These are phyloP conservation scores for Ajuga reptans DNA, from an alignment of 305 asterid genomes.

Conservation along the genomic window DNA sequence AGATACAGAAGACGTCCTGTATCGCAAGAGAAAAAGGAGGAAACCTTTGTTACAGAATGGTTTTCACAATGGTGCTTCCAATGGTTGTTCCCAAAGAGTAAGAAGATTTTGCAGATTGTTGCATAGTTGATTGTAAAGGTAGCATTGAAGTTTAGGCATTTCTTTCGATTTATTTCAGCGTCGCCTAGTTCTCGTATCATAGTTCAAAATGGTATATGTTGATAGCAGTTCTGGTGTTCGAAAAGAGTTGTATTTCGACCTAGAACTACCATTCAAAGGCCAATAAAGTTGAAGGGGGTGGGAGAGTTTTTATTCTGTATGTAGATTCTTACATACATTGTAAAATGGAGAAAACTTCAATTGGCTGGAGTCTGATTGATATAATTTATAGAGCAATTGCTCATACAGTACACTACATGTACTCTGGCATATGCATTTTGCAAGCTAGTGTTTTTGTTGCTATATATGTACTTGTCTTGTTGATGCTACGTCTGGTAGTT, in stretches of 20 bases:
- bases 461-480: too few species aligned
- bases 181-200: not conserved
- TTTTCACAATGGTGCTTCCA: slow-evolving; percentile 12
- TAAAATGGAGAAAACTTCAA: not conserved
- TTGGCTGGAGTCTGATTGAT: not conserved
- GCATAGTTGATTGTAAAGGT: slow-evolving; percentile 30
- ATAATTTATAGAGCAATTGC: not conserved
- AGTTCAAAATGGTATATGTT: not conserved
- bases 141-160: not conserved
- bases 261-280: not conserved
- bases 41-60: slow-evolving; percentile 25
- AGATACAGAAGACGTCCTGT: slow-evolving; percentile 69
- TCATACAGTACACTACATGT: not conserved
- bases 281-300: not conserved
- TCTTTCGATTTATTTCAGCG: not conserved
- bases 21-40: slow-evolving; percentile 39
- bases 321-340: not conserved
- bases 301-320: too few species aligned
- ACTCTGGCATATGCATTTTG: too few species aligned
- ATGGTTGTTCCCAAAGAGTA: slow-evolving; percentile 16
- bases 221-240: not conserved
- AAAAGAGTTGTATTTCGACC: not conserved
- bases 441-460: not conserved
- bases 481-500: too few species aligned
- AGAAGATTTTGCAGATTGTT: slow-evolving; percentile 29